Conservation (phyloP, 257 asterid genomes). For the Petunia axillaris region DNA sequence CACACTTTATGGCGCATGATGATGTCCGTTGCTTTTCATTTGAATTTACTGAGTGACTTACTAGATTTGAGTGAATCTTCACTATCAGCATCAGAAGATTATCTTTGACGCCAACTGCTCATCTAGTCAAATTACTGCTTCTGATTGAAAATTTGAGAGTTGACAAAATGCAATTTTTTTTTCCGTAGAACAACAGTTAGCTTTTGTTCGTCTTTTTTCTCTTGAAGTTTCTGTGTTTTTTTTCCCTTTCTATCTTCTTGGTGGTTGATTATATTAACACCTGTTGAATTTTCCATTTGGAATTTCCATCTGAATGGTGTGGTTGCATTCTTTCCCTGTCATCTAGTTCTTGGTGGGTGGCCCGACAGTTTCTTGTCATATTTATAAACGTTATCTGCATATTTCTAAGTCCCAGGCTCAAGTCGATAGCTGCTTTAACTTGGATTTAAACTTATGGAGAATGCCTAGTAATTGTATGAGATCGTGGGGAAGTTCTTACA, state of each 20-base stretch:
- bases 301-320: neutral
- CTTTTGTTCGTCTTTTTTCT: slow-evolving; percentile 11
- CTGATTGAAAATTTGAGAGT: neutral
- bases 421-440: neutral
- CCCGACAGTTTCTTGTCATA: neutral
- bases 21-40: neutral
- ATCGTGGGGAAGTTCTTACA: neutral
- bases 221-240: neutral
- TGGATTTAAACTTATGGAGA: neutral
- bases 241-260: neutral
- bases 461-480: neutral
- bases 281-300: neutral
- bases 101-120: slow-evolving; percentile 1
- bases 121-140: neutral
- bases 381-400: neutral
- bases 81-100: neutral
- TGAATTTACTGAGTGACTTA: neutral
- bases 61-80: slow-evolving; percentile 9
- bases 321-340: slow-evolving; percentile 14
- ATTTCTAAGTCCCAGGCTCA: neutral
- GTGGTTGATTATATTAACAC: neutral
- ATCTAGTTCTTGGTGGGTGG: neutral
- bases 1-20: neutral
- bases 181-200: neutral
- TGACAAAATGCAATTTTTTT: neutral